These are phyloP conservation scores for Eucommia ulmoides DNA, from an alignment of 257 asterid genomes.

Conservation along the genomic window DNA sequence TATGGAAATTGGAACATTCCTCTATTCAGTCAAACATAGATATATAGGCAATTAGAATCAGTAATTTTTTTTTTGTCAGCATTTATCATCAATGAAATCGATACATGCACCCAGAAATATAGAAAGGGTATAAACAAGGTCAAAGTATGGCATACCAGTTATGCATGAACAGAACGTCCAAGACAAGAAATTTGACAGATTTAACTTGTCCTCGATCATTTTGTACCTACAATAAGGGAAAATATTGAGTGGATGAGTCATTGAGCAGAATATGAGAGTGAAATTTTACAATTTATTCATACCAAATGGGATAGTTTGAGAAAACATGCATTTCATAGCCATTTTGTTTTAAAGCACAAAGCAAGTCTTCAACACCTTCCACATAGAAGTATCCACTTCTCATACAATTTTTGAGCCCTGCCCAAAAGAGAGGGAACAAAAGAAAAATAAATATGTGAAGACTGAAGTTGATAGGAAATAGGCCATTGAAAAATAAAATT, in stretches of 20 bases:
- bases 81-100: no score
- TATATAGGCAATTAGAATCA: no score
- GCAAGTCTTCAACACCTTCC: constrained; percentile 69
- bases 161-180: constrained; percentile 96
- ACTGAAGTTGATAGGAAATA: background rate
- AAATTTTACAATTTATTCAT: constrained; percentile 11
- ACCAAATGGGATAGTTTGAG: constrained; percentile 95
- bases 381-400: constrained; percentile 59
- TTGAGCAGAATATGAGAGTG: constrained; percentile 5
- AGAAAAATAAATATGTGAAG: no score
- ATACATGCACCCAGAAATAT: no score
- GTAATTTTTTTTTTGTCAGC: no score
- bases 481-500: background rate
- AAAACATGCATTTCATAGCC: constrained; percentile 85
- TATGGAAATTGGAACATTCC: no score
- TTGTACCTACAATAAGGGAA: constrained; percentile 44
- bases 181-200: constrained; percentile 67
- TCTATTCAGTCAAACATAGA: no score
- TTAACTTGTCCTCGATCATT: constrained; percentile 77
- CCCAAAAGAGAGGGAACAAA: no score
- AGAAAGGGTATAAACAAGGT: background rate
- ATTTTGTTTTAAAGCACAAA: constrained; percentile 47
- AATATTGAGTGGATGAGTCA: constrained; percentile 8
- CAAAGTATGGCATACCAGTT: constrained; percentile 38
- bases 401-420: constrained; percentile 86